Percentiles rank a stretch among this genome's conserved stretches.
Conservation (phyloP, 768 basidiomycete species). For the Termitomyces heimii region DNA sequence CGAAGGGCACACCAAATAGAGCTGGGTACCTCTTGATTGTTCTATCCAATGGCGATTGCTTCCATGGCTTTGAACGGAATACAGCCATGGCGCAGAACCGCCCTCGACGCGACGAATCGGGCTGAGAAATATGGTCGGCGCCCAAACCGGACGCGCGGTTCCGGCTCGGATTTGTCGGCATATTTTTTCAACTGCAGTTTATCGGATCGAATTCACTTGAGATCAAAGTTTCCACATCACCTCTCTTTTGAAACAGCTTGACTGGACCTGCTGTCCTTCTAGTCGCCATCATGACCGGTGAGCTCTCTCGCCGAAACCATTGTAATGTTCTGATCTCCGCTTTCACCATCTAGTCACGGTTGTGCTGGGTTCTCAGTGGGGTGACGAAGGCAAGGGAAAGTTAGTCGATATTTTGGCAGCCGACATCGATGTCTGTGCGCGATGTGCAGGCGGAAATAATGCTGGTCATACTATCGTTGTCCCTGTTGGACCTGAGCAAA, state of each 20-base stretch:
- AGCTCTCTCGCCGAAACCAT: background rate
- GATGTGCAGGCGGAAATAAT: slow-evolving; percentile 98
- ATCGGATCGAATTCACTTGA: background rate
- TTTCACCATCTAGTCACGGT: slow-evolving; percentile 43
- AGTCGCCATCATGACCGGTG: slow-evolving; percentile 6
- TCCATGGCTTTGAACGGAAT: slow-evolving; percentile 29
- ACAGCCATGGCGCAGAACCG: slow-evolving; percentile 32
- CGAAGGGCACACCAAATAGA: slow-evolving; percentile 83
- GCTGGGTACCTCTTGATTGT: slow-evolving; percentile 55
- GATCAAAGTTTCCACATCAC: background rate
- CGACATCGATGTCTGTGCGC: slow-evolving; percentile 85
- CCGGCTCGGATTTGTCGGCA: slow-evolving; percentile 6
- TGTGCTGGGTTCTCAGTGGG: slow-evolving; percentile 88
- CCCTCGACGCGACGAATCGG: background rate
- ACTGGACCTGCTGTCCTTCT: background rate
- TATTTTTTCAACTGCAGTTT: background rate
- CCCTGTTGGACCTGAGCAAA: slow-evolving; percentile 57
- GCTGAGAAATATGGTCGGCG: background rate
- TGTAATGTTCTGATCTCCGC: background rate
- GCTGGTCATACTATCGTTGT: slow-evolving; percentile 98
- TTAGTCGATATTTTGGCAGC: slow-evolving; percentile 94
- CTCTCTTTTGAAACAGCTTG: background rate
- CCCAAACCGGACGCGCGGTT: background rate
- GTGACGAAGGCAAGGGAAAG: slow-evolving; percentile 93
- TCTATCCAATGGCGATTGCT: slow-evolving; percentile 28